These are phyloP conservation scores for Penicillium sp. DNA, from an alignment of 2,329 filamentous ascomycete genomes.

Conservation along the genomic window DNA sequence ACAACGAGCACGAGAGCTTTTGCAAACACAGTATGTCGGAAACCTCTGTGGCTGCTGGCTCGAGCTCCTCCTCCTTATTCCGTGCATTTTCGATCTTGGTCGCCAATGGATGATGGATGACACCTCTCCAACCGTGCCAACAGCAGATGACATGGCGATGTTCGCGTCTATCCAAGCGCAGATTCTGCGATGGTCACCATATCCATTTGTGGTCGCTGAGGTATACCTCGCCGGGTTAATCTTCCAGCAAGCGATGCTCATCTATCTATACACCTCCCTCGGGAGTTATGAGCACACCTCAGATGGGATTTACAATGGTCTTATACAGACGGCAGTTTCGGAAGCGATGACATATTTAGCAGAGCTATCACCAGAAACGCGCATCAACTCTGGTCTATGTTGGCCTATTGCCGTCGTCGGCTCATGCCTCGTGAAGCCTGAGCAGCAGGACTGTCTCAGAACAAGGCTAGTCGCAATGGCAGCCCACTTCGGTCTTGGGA, in stretches of 20 bases:
- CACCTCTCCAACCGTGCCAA: conserved; percentile 29
- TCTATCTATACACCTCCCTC: conserved; percentile 46
- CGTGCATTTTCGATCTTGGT: conserved; percentile 37
- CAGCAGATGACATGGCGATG: conserved; percentile 49
- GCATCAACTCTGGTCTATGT: conserved; percentile 42
- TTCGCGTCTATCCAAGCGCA: conserved; percentile 51
- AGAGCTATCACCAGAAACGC: conserved; percentile 29
- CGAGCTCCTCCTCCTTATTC: conserved; percentile 35
- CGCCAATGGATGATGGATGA: conserved; percentile 40
- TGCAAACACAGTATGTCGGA: conserved; percentile 33
- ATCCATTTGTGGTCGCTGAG: conserved; percentile 39
- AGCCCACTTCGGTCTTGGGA: conserved; percentile 48
- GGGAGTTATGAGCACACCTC: conserved; percentile 27
- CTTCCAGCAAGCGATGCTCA: conserved; percentile 51
- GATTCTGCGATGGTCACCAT: conserved; percentile 47
- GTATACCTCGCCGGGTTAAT: conserved; percentile 48
- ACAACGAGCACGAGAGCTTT: conserved; percentile 36
- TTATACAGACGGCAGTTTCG: conserved; percentile 29
- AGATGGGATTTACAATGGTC: conserved; percentile 32
- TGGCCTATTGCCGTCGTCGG: conserved; percentile 39
- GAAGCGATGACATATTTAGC: conserved; percentile 33
- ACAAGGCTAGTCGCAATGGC: conserved; percentile 33
- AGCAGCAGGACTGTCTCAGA: conserved; percentile 34
- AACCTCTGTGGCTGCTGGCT: conserved; percentile 39
- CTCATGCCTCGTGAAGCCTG: conserved; percentile 26